phyloP scores from a whole-genome alignment of 1,284 basidiomycete genomes.

The Takashimella tepidaria region DNA sequence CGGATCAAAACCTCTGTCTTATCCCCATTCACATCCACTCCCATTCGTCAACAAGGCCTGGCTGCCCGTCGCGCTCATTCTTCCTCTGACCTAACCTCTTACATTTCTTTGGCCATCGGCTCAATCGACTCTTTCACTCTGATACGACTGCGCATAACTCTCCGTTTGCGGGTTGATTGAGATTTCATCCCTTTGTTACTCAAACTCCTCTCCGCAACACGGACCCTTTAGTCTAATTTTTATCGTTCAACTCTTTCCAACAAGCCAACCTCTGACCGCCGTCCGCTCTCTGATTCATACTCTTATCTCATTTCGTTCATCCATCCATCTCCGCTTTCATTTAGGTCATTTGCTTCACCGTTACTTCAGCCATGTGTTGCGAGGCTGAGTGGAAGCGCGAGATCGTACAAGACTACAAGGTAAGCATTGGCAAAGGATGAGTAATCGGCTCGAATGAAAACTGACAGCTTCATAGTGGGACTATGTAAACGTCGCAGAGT shows the following conservation, averaged over 20 bases:
- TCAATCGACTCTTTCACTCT: neutral
- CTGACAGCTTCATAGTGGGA: conserved; percentile 81
- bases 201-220: neutral
- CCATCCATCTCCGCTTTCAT: neutral
- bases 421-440: conserved; percentile 42
- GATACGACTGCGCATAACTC: neutral
- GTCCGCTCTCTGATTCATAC: neutral
- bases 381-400: conserved; percentile 87
- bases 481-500: conserved; percentile 85
- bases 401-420: conserved; percentile 96
- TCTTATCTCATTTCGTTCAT: neutral
- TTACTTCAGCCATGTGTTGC: conserved; percentile 56
- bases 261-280: no score
- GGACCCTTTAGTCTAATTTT: neutral
- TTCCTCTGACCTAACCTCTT: neutral
- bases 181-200: neutral
- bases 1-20: no score
- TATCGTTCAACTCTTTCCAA: no score
- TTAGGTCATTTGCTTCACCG: neutral
- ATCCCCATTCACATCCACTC: no score
- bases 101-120: neutral
- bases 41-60: no score
- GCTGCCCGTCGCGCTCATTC: no score
- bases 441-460: conserved; percentile 1
- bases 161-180: neutral